Evolutionary conservation across 2,329 filamentous ascomycete genomes (phyloP).

Genomic region (Penicillium nordicum): DNA sequence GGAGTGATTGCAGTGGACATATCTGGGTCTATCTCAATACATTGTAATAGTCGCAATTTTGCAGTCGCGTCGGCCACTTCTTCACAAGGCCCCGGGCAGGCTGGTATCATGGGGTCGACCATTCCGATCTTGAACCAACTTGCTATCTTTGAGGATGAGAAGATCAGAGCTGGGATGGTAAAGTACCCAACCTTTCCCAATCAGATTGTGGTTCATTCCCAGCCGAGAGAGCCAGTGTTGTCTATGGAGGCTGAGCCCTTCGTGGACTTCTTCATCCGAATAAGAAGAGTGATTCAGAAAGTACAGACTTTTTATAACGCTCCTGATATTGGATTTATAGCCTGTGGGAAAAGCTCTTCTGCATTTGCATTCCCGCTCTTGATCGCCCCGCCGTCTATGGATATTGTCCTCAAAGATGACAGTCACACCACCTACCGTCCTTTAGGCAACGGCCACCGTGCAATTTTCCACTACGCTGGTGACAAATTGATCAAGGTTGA

Average conservation of each 20-base stretch:
- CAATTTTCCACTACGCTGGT: neutral
- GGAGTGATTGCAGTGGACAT: neutral
- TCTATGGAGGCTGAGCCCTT: neutral
- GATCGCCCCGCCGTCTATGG: neutral
- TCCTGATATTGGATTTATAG: neutral
- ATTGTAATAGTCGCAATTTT: neutral
- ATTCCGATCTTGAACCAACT: neutral
- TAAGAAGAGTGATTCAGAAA: neutral
- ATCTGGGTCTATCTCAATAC: neutral
- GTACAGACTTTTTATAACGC: neutral
- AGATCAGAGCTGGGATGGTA: neutral
- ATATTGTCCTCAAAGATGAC: neutral
- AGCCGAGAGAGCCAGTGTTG: neutral
- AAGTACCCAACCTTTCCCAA: neutral
- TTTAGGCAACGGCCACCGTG: neutral
- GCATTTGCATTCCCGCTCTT: neutral
- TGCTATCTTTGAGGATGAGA: neutral
- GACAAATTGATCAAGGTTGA: neutral
- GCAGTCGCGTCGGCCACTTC: neutral
- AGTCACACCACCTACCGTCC: neutral
- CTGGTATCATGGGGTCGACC: neutral
- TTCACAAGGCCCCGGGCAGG: neutral
- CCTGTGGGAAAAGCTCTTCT: neutral
- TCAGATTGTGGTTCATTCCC: neutral
- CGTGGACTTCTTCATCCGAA: neutral